Evolutionary conservation across 495 filamentous ascomycete genomes (phyloP), one percentile per base, ranked within the genome.

Genomic region (Aspergillus bertholletiae): DNA sequence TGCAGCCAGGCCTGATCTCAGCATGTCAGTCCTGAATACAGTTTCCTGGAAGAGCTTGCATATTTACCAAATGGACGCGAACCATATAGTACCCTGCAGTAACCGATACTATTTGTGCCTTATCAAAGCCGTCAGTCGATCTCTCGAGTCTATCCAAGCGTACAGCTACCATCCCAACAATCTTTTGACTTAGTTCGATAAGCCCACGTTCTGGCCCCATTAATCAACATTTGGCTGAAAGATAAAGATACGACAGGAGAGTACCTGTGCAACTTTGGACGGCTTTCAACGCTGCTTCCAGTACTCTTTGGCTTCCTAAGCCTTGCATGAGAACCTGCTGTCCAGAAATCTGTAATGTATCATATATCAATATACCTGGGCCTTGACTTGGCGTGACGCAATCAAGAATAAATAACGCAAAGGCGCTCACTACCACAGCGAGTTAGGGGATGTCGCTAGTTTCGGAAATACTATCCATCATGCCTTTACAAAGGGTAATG

Each of bases 321-420:
- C 7, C 18, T 12, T 18, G 12, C 46, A 53, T 37, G 5, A n/a
- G 34, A 34, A 37, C 17, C 5, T n/a, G 13, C 17, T 4, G 1
- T 37, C 17, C 34, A n/a, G 7, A 15, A 2, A n/a, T 3, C 11
- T 6, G 13, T 5, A 2, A 37, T 34, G 13, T 15, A 37, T 5
- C 61, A 49, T 58, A 49, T 60, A 61, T n/a, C n/a, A n/a, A n/a
- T 30, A 52, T 66, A 55, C 59, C 63, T 51, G n/a, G 22, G 24
- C 39, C 32, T 4, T 66, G 57, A 51, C 57, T 65, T 44, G 69
- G 70, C 57, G 82, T 78, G 23, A 84, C 84, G 37, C 78, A 67
- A 26, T 85, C 87, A 35, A 96, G 69, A 55, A 96, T 72, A 23
- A 84, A 71, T 58, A 88, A 91, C 2, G 88, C 84, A 51, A 94